phyloP scores from a whole-genome alignment of 352 stramenopile species.

The Phytophthora foliorum region DNA sequence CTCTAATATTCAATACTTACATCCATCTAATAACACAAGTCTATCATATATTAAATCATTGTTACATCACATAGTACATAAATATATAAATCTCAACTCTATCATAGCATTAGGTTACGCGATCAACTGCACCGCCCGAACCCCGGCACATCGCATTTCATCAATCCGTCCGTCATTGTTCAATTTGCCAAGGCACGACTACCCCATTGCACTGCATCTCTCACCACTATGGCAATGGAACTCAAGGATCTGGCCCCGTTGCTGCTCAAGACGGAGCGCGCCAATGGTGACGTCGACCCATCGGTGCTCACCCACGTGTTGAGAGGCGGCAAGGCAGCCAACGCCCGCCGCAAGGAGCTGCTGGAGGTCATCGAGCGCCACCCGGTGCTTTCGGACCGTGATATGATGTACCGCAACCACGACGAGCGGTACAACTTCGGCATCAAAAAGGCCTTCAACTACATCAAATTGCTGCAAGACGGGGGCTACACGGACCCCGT shows the following conservation, averaged over 20 bases:
- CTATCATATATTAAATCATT: neutral
- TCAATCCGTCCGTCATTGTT: constrained; percentile 12
- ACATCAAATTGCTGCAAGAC: constrained; percentile 48
- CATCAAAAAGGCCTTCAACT: constrained; percentile 50
- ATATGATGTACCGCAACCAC: constrained; percentile 63
- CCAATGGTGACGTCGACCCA: constrained; percentile 55
- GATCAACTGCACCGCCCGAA: constrained; percentile 4
- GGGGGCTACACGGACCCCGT: constrained; percentile 37
- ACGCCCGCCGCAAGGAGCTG: constrained; percentile 56
- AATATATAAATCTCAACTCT: neutral
- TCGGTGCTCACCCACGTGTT: constrained; percentile 48
- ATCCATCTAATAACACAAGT: neutral
- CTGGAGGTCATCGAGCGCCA: constrained; percentile 44
- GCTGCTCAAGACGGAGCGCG: constrained; percentile 67
- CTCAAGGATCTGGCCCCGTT: constrained; percentile 70
- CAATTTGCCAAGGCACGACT: constrained; percentile 12
- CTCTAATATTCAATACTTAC: neutral
- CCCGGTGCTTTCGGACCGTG: constrained; percentile 53
- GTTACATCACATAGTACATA: neutral
- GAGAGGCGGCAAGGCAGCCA: constrained; percentile 35
- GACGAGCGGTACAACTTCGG: constrained; percentile 39
- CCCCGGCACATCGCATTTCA: constrained; percentile 15
- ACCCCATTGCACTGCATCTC: neutral
- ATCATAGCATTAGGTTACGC: neutral
- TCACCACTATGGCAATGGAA: constrained; percentile 37